These are phyloP conservation scores for Sarcocystis neurona DNA, from an alignment of 169 alveolate species.

Conservation along the genomic window DNA sequence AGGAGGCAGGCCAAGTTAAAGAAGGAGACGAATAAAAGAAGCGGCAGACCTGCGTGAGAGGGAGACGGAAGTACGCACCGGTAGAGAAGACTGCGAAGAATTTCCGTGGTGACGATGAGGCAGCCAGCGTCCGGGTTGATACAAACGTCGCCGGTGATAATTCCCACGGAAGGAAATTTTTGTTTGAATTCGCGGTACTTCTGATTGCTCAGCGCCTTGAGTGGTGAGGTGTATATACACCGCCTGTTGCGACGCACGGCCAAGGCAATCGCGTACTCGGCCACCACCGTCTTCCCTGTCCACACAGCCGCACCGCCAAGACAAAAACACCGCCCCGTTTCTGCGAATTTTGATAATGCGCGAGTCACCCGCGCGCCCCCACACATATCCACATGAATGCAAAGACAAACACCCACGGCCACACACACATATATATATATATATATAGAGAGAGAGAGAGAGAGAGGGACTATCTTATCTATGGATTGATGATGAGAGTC, in stretches of 20 bases:
- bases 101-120: constrained; percentile 98
- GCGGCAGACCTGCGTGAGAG: background rate
- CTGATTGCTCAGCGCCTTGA: constrained; percentile 98
- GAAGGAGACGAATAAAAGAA: background rate
- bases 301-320: background rate
- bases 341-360: background rate
- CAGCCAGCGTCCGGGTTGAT: constrained; percentile 94
- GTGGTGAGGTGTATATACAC: constrained; percentile 98
- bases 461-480: background rate
- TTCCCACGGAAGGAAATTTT: constrained; percentile 91
- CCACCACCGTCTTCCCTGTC: constrained; percentile 72
- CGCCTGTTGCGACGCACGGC: constrained; percentile 88
- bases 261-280: constrained; percentile 93
- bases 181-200: constrained; percentile 92
- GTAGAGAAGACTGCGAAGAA: constrained; percentile 73
- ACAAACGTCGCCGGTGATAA: constrained; percentile 98
- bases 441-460: constrained; percentile 16
- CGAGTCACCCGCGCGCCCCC: background rate
- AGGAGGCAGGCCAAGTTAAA: background rate
- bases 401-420: background rate
- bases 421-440: background rate
- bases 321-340: background rate
- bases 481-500: too few species aligned
- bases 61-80: too few species aligned
- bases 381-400: background rate